Conservation (phyloP, 768 basidiomycete species). For the Pholiota molesta region DNA sequence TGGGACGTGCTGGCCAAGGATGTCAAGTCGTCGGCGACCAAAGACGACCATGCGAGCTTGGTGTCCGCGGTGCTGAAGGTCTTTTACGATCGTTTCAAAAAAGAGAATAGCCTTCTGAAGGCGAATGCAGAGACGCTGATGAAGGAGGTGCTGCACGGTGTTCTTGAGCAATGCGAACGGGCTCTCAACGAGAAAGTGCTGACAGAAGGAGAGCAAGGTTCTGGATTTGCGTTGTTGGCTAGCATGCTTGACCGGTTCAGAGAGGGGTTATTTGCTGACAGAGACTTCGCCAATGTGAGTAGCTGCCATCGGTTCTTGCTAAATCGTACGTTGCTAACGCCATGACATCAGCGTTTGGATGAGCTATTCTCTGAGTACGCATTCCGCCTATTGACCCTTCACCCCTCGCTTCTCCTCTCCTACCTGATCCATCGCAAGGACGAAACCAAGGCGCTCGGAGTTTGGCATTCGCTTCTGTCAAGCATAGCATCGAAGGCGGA, state of each 20-base stretch:
- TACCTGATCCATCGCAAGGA: slow-evolving; percentile 53
- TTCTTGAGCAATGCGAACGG: slow-evolving; percentile 36
- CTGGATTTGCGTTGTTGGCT: slow-evolving; percentile 34
- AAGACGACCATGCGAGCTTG: slow-evolving; percentile 31
- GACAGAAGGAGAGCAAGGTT: neutral
- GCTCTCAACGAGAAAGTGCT: slow-evolving; percentile 6
- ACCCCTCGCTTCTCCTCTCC: slow-evolving; percentile 47
- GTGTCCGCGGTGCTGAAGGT: slow-evolving; percentile 50
- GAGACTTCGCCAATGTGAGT: slow-evolving; percentile 46
- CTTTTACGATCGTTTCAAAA: slow-evolving; percentile 43
- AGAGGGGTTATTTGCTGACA: slow-evolving; percentile 48
- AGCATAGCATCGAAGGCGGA: slow-evolving; percentile 39
- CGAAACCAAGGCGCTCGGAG: slow-evolving; percentile 28
- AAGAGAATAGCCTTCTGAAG: slow-evolving; percentile 24
- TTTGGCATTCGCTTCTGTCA: slow-evolving; percentile 55
- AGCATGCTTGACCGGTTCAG: slow-evolving; percentile 57
- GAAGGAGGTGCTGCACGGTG: slow-evolving; percentile 33
- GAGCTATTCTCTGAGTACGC: slow-evolving; percentile 40
- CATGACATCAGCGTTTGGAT: slow-evolving; percentile 46
- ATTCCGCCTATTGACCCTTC: slow-evolving; percentile 33
- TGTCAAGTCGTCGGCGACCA: slow-evolving; percentile 27
- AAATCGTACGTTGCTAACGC: neutral
- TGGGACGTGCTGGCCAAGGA: slow-evolving; percentile 45
- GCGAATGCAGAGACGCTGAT: slow-evolving; percentile 32
- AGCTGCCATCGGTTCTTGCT: neutral